These are phyloP conservation scores for Emericellopsis cladophorae DNA, from an alignment of 2,329 filamentous ascomycete genomes.

Conservation along the genomic window DNA sequence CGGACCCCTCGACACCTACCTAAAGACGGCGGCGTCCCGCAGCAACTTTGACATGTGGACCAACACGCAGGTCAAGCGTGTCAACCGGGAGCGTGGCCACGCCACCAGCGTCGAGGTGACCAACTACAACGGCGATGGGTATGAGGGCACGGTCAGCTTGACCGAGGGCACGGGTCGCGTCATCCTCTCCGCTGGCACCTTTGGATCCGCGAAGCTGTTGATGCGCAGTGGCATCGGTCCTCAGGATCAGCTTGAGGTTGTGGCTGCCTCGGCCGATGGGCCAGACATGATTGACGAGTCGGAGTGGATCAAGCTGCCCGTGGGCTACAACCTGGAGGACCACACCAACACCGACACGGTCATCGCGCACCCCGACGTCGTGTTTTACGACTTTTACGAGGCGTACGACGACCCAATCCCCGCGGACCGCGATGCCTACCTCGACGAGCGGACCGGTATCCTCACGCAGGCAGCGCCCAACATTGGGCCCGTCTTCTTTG, in stretches of 20 bases:
- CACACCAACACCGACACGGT: constrained; percentile 38
- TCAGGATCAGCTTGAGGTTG: constrained; percentile 40
- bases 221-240: constrained; percentile 58
- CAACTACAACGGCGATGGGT: constrained; percentile 34
- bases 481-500: constrained; percentile 43
- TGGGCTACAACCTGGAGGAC: constrained; percentile 46
- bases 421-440: constrained; percentile 28
- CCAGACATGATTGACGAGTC: constrained; percentile 33
- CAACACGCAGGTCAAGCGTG: constrained; percentile 52
- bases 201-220: constrained; percentile 58
- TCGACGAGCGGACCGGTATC: constrained; percentile 41
- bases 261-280: constrained; percentile 35
- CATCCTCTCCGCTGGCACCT: constrained; percentile 54
- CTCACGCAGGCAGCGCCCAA: constrained; percentile 53
- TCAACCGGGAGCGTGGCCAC: constrained; percentile 49
- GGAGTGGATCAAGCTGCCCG: constrained; percentile 45
- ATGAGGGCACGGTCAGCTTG: constrained; percentile 46
- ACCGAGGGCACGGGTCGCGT: constrained; percentile 49
- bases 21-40: constrained; percentile 45
- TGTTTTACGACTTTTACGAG: constrained; percentile 53
- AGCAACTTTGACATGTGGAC: constrained; percentile 56
- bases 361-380: constrained; percentile 28
- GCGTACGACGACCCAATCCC: constrained; percentile 38
- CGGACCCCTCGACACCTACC: constrained; percentile 60
- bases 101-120: constrained; percentile 59